These are phyloP conservation scores for Calonectria hawksworthii DNA, from an alignment of 2,329 filamentous ascomycete genomes.

Conservation along the genomic window DNA sequence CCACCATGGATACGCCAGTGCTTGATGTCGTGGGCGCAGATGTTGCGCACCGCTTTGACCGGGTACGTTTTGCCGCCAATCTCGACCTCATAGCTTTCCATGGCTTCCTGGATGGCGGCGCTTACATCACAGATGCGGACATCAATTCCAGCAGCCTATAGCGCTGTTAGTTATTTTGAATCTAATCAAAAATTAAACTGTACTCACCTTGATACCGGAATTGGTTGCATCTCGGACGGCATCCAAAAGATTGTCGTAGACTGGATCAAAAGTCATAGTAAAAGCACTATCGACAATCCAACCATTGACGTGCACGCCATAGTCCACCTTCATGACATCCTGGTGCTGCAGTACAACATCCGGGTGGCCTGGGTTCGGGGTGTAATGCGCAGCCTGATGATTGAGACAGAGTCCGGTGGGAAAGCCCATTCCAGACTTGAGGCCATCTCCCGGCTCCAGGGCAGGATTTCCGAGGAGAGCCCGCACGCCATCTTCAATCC, in stretches of 20 bases:
- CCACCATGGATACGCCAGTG: constrained; percentile 89
- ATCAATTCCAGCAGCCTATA: constrained; percentile 79
- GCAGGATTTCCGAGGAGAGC: constrained; percentile 81
- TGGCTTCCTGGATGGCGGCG: constrained; percentile 84
- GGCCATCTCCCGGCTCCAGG: constrained; percentile 79
- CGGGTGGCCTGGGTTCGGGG: constrained; percentile 85
- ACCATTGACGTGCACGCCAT: constrained; percentile 82
- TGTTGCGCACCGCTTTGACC: constrained; percentile 84
- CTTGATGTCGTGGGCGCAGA: constrained; percentile 88
- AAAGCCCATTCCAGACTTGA: constrained; percentile 85
- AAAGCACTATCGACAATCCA: constrained; percentile 84
- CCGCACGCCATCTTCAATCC: constrained; percentile 84
- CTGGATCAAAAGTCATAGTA: constrained; percentile 79
- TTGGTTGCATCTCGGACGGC: constrained; percentile 83
- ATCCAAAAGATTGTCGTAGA: constrained; percentile 78
- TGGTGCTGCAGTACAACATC: constrained; percentile 72
- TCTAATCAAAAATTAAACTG: accelerated
- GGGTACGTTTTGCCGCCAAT: constrained; percentile 82
- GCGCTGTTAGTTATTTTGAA: constrained; percentile 6
- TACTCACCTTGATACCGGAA: constrained; percentile 77
- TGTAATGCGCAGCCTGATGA: constrained; percentile 85
- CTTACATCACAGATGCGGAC: constrained; percentile 88
- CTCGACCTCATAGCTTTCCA: constrained; percentile 92
- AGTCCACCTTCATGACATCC: constrained; percentile 85
- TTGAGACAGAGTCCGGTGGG: constrained; percentile 86